A percentile compares a stretch with the other conserved stretches of the same genome.
These are phyloP conservation scores for Schizosaccharomyces japonicus DNA, from an alignment of 805 yeast species.

Conservation along the genomic window DNA sequence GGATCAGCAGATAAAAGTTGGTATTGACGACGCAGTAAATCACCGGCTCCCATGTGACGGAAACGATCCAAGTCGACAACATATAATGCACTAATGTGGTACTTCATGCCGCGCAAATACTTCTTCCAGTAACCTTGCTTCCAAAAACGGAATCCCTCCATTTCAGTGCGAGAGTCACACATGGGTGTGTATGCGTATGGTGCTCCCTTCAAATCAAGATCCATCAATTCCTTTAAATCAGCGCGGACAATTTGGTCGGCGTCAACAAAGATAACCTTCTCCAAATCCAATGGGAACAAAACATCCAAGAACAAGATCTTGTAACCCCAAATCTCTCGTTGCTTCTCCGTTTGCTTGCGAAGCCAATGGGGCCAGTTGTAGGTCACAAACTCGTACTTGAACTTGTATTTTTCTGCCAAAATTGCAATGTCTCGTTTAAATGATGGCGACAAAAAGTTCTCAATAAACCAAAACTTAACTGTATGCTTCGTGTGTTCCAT, in stretches of 20 bases:
- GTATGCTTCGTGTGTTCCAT: constrained; percentile 37
- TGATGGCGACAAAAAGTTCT: constrained; percentile 51
- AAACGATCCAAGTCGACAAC: constrained; percentile 53
- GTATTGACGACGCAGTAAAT: constrained; percentile 57
- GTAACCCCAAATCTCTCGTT: constrained; percentile 68
- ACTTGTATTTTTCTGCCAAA: constrained; percentile 33
- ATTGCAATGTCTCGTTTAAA: constrained; percentile 36
- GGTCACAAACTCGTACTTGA: constrained; percentile 52
- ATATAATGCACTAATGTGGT: constrained; percentile 63
- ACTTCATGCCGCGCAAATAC: constrained; percentile 33
- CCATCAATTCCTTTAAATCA: constrained; percentile 44
- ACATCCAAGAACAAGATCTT: constrained; percentile 72
- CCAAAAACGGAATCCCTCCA: constrained; percentile 82
- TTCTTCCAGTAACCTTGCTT: constrained; percentile 73
- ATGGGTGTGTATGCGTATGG: constrained; percentile 73
- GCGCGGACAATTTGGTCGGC: constrained; percentile 64
- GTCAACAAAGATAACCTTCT: constrained; percentile 62
- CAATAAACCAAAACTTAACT: constrained; percentile 70
- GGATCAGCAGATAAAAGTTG: constrained; percentile 63
- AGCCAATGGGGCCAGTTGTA: constrained; percentile 90
- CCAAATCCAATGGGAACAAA: constrained; percentile 54
- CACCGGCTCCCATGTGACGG: constrained; percentile 51
- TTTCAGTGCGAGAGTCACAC: constrained; percentile 58
- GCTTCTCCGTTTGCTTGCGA: constrained; percentile 50
- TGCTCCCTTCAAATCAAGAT: constrained; percentile 49